These are phyloP conservation scores for Francoa sonchifolia DNA, from an alignment of 441 rosid genomes.

Conservation along the genomic window DNA sequence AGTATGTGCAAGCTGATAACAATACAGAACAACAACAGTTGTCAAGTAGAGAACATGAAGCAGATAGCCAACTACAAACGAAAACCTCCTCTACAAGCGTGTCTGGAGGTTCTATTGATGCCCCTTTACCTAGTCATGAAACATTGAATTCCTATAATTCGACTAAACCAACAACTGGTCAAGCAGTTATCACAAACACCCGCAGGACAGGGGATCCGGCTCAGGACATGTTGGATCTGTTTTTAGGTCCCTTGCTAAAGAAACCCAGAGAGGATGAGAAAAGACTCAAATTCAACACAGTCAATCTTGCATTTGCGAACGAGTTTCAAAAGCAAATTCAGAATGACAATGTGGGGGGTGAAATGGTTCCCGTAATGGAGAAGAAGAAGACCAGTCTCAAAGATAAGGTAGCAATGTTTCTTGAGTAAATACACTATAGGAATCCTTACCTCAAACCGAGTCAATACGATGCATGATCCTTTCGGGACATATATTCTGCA, in stretches of 20 bases:
- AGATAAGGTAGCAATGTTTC: constrained; percentile 32
- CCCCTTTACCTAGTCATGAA: constrained; percentile 4
- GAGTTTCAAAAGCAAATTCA: constrained; percentile 13
- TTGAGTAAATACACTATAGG: constrained; percentile 26
- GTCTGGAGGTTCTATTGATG: constrained; percentile 10
- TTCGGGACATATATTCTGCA: too few relatives aligned
- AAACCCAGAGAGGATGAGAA: constrained; percentile 20
- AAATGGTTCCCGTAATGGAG: constrained; percentile 10
- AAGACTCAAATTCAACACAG: constrained; percentile 5
- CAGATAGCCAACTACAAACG: constrained; percentile 5
- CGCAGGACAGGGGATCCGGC: constrained; percentile 29
- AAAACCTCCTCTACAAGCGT: constrained; percentile 4
- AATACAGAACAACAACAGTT: constrained; percentile 9
- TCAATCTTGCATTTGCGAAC: constrained; percentile 10
- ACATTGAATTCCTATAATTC: constrained; percentile 6
- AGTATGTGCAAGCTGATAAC: constrained; percentile 25
- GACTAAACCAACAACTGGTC: constrained; percentile 3
- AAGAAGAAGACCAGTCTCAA: constrained; percentile 40
- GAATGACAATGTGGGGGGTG: constrained; percentile 12
- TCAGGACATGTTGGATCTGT: constrained; percentile 43
- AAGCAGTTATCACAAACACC: constrained; percentile 7
- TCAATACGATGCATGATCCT: too few relatives aligned
- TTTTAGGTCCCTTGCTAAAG: constrained; percentile 43
- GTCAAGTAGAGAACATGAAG: constrained; percentile 8
- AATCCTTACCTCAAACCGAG: too few relatives aligned